Percentiles rank a stretch among this genome's conserved stretches.
These are phyloP conservation scores for Podaxis mareebaensis DNA, from an alignment of 768 basidiomycete species.

Conservation along the genomic window DNA sequence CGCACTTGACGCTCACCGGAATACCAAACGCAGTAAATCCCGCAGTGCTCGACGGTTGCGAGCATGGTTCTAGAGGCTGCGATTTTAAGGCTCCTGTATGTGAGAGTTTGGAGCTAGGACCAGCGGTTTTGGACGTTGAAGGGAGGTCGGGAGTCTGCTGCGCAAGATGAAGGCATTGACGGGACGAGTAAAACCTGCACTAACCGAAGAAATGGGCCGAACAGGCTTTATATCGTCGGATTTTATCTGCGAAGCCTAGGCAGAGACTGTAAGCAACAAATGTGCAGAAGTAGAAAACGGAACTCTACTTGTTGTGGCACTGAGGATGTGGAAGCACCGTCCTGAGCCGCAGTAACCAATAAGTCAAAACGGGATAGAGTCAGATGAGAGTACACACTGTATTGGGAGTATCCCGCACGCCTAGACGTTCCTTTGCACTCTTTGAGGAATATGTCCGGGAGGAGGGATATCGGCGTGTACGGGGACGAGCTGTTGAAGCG, in stretches of 20 bases:
- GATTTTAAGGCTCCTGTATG: neutral
- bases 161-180: neutral
- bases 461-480: neutral
- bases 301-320: neutral
- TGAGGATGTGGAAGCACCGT: neutral
- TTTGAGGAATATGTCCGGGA: neutral
- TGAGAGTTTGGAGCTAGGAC: neutral
- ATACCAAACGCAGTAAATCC: slow-evolving; percentile 33
- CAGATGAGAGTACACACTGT: neutral
- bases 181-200: neutral
- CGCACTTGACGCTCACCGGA: slow-evolving; percentile 19
- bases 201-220: neutral
- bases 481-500: neutral
- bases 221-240: neutral
- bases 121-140: neutral
- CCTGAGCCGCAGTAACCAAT: neutral
- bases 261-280: neutral
- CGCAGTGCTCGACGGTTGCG: slow-evolving; percentile 22
- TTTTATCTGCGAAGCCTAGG: neutral
- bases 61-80: neutral
- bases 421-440: neutral
- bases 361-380: neutral
- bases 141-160: neutral
- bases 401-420: neutral
- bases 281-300: neutral